These are phyloP conservation scores for Plasmodium knowlesi DNA, from an alignment of 169 alveolate species.

Conservation along the genomic window DNA sequence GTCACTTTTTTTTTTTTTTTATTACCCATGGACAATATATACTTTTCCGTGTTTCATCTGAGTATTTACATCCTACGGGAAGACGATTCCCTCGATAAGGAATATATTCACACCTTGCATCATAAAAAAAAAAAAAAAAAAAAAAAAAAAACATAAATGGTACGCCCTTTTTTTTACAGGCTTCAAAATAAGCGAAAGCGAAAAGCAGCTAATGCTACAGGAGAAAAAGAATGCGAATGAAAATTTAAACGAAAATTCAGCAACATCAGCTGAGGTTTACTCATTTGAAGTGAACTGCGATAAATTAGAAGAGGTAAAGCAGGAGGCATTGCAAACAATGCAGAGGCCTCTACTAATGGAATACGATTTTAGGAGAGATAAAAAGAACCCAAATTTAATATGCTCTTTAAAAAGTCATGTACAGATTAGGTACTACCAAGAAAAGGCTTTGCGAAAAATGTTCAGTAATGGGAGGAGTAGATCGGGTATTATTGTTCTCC, in stretches of 20 bases:
- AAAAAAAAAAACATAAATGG: too few relatives aligned
- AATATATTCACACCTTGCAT: background rate
- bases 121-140: too few relatives aligned
- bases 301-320: slow-evolving; percentile 90
- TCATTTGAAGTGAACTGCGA: slow-evolving; percentile 91
- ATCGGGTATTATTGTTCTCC: slow-evolving; percentile 98
- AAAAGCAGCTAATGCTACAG: slow-evolving; percentile 43
- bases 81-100: background rate
- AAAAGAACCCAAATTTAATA: slow-evolving; percentile 88
- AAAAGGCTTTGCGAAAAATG: slow-evolving; percentile 97
- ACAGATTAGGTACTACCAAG: slow-evolving; percentile 93
- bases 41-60: background rate
- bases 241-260: slow-evolving; percentile 21
- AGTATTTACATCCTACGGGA: background rate
- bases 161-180: slow-evolving; percentile 58
- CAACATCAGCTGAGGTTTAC: slow-evolving; percentile 79
- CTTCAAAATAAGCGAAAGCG: slow-evolving; percentile 71
- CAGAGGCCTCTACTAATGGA: slow-evolving; percentile 97
- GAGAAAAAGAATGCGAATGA: slow-evolving; percentile 45
- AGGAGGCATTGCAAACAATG: slow-evolving; percentile 90
- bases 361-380: slow-evolving; percentile 96
- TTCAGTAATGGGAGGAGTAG: slow-evolving; percentile 98
- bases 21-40: background rate
- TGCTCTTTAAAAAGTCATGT: slow-evolving; percentile 93
- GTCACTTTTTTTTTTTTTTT: background rate